A percentile compares a stretch with the other conserved stretches of the same genome.
Conservation (phyloP, 305 asterid genomes). For the Rubia balearica region DNA sequence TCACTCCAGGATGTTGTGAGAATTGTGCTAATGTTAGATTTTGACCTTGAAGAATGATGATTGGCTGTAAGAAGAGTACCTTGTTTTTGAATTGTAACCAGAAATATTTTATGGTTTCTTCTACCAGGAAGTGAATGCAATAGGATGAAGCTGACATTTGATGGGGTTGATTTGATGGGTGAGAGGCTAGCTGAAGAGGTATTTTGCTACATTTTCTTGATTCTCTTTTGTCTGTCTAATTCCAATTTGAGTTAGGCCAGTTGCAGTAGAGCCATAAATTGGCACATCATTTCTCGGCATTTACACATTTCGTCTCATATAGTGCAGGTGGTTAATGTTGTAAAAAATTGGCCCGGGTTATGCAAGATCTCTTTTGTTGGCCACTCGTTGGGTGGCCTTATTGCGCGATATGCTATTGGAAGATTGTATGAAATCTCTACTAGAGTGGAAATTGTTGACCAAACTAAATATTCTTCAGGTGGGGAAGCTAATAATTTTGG, state of each 20-base stretch:
- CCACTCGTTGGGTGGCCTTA: constrained; percentile 93
- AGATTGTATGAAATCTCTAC: constrained; percentile 38
- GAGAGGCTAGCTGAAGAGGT: constrained; percentile 96
- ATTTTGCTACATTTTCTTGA: constrained; percentile 21
- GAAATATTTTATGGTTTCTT: constrained; percentile 17
- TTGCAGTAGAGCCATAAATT: not conserved
- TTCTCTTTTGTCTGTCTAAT: not conserved
- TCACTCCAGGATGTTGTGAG: not conserved
- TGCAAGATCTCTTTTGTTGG: constrained; percentile 77
- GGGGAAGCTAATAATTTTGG: constrained; percentile 14
- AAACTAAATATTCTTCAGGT: constrained; percentile 15
- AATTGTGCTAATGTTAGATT: not conserved
- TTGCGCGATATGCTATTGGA: constrained; percentile 83
- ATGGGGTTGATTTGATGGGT: constrained; percentile 86
- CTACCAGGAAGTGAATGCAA: constrained; percentile 85
- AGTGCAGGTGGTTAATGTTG: constrained; percentile 66
- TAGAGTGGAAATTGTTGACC: constrained; percentile 10
- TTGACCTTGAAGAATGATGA: not conserved
- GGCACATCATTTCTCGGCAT: constrained; percentile 2
- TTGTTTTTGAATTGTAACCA: constrained; percentile 12
- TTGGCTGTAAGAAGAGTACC: not conserved
- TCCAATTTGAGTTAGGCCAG: not conserved
- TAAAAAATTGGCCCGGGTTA: constrained; percentile 58
- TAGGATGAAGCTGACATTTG: constrained; percentile 67
- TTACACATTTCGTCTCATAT: constrained; percentile 14